Evolutionary conservation across 2,329 filamentous ascomycete species (phyloP).

Genomic region (Cladosporium sp.): DNA sequence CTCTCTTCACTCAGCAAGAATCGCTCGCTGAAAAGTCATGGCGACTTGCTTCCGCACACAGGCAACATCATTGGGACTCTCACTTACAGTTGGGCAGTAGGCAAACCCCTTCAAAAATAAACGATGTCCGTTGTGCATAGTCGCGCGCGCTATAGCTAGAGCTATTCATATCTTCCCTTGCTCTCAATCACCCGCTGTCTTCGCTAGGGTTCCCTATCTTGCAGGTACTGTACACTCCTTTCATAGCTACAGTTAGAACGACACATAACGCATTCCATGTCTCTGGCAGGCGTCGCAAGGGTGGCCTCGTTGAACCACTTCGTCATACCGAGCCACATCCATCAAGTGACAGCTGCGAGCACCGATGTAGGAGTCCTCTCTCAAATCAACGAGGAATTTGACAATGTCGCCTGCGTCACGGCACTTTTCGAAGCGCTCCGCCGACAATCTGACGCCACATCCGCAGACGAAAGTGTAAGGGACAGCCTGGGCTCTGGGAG

Average conservation of each 20-base stretch:
- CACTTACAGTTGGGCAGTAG: no score
- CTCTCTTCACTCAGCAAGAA: not conserved
- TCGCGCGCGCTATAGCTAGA: not conserved
- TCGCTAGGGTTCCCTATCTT: not conserved
- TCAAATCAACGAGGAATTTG: not conserved
- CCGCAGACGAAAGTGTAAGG: not conserved
- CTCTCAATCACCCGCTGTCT: not conserved
- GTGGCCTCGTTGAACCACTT: no score
- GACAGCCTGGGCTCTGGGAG: not conserved
- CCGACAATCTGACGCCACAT: no score
- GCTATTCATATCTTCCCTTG: not conserved
- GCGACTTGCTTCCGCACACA: not conserved
- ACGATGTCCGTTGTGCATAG: not conserved
- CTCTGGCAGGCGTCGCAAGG: no score
- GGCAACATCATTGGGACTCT: not conserved
- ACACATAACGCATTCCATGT: no score
- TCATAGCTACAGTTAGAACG: no score
- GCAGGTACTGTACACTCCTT: not conserved
- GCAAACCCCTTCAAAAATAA: not conserved
- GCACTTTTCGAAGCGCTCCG: no score
- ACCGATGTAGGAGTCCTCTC: no score
- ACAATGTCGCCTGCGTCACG: not conserved
- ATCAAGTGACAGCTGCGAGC: no score
- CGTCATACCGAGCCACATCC: no score
- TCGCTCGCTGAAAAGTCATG: not conserved